A percentile compares a stretch with the other conserved stretches of the same genome.
Conservation (phyloP, 768 basidiomycete genomes). For the Hemileccinum rubropunctum region DNA sequence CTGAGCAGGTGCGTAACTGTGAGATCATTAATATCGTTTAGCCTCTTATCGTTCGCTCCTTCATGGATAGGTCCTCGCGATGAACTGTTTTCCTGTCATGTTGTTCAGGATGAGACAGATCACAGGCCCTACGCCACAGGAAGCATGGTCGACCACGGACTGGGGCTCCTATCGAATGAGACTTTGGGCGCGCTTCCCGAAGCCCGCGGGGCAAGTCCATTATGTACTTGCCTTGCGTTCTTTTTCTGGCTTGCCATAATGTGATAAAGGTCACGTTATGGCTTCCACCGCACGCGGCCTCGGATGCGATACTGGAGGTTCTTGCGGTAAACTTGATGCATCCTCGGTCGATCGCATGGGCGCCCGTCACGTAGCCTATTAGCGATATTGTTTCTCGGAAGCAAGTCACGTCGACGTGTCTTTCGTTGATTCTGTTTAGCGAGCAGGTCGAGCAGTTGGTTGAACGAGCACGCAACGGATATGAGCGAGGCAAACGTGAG, state of each 20-base stretch:
- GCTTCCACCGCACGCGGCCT: slow-evolving; percentile 30
- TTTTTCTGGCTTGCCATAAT: not conserved
- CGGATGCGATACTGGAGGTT: slow-evolving; percentile 18
- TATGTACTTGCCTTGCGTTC: not conserved
- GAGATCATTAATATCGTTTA: no score
- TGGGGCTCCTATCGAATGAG: slow-evolving; percentile 36
- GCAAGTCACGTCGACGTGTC: slow-evolving; percentile 9
- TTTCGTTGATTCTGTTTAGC: slow-evolving; percentile 31
- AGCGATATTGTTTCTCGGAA: slow-evolving; percentile 10
- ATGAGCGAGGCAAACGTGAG: slow-evolving; percentile 24
- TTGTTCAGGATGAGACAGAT: slow-evolving; percentile 41
- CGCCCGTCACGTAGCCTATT: slow-evolving; percentile 22
- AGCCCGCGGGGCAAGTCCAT: slow-evolving; percentile 25
- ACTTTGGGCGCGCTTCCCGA: slow-evolving; percentile 30
- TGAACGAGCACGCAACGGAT: slow-evolving; percentile 13
- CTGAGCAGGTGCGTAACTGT: no score
- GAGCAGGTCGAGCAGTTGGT: slow-evolving; percentile 26
- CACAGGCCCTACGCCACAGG: slow-evolving; percentile 29
- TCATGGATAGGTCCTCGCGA: no score
- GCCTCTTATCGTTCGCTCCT: no score
- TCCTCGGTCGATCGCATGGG: slow-evolving; percentile 28
- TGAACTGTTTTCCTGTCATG: no score
- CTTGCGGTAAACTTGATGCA: slow-evolving; percentile 30
- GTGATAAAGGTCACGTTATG: no score
- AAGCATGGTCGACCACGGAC: slow-evolving; percentile 36